Evolutionary conservation across 2,329 filamentous ascomycete genomes (phyloP), one percentile per base, ranked within the genome.

Genomic region (Stachybotrys chartarum): DNA sequence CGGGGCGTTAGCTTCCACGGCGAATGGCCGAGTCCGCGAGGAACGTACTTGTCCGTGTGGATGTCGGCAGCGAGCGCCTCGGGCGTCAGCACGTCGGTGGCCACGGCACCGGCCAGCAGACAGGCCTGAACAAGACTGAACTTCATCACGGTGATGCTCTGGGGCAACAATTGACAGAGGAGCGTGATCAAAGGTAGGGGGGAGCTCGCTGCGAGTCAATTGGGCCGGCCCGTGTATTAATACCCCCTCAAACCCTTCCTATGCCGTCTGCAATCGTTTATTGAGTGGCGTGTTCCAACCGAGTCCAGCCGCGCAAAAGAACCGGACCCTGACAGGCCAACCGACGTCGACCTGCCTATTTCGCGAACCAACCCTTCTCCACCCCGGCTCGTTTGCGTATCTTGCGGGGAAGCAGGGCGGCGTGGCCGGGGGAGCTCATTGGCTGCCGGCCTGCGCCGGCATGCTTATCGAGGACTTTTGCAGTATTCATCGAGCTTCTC

Each of bases 31-130:
- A 24, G 24, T 24, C 24, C 4, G 24, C 24, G 24, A 4, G 24
- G 4, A 24, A 60, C 72, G 59, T 59, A 75, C 73, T 72, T 66
- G 54, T 66, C 61, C 47, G 67, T 69, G 32, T 62, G 66, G 59
- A 77, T 73, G 55, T 75, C 72, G 16, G 67, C 68, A 53, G 70
- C 74, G 39, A 72, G 60, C 61, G 69, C 71, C 57, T 75, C 71
- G 30, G 70, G 66, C 1, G 70, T 74, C 47, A 76, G 61, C 7
- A 62, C 59, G 55, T 71, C 64, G 30, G 57, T 68, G n/a, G 70
- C 71, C 7, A 57, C 32, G 46, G 46, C 57, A 48, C 44, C 55
- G 11, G 54, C 59, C 30, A 60, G 44, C 12, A 61, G 51, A 54
- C 59, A 52, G 17, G 56, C 53, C 8, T 50, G 57, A 44, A 59